These are phyloP conservation scores for Spergularia azorica DNA, from an alignment of 179 eudicot species.

Conservation along the genomic window DNA sequence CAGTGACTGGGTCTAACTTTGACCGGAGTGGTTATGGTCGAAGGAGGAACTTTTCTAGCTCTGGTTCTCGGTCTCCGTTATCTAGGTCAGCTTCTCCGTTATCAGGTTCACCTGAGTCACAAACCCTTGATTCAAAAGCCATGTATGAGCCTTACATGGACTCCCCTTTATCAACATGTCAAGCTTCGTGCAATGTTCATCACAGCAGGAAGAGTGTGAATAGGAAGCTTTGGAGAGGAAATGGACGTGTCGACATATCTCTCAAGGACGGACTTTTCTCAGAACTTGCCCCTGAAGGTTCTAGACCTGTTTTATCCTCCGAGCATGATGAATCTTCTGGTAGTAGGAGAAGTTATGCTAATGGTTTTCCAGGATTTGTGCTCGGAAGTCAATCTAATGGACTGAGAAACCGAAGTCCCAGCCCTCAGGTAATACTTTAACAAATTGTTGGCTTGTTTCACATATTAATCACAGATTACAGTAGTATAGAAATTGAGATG, in stretches of 20 bases:
- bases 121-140: constrained; percentile 56
- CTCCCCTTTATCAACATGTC: constrained; percentile 60
- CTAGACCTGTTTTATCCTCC: constrained; percentile 28
- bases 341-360: constrained; percentile 31
- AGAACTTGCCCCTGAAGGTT: constrained; percentile 41
- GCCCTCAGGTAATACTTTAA: constrained; percentile 70
- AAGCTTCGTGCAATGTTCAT: constrained; percentile 37
- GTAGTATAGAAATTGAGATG: too few species aligned
- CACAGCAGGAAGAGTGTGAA: constrained; percentile 43
- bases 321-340: constrained; percentile 38
- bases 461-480: neutral
- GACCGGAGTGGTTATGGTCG: constrained; percentile 37
- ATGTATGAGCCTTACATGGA: constrained; percentile 54
- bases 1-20: constrained; percentile 62
- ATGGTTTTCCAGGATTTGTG: constrained; percentile 68
- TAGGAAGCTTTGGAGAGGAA: constrained; percentile 71
- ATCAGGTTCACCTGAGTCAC: constrained; percentile 79
- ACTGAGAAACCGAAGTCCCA: constrained; percentile 59
- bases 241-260: constrained; percentile 69
- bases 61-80: constrained; percentile 53
- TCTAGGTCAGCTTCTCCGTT: constrained; percentile 57
- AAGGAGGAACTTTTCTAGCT: constrained; percentile 44
- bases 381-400: constrained; percentile 37
- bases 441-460: neutral
- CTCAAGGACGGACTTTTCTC: constrained; percentile 77